Conservation (phyloP, 2,329 filamentous ascomycete species). For the Colletotrichum ledebouriae region DNA sequence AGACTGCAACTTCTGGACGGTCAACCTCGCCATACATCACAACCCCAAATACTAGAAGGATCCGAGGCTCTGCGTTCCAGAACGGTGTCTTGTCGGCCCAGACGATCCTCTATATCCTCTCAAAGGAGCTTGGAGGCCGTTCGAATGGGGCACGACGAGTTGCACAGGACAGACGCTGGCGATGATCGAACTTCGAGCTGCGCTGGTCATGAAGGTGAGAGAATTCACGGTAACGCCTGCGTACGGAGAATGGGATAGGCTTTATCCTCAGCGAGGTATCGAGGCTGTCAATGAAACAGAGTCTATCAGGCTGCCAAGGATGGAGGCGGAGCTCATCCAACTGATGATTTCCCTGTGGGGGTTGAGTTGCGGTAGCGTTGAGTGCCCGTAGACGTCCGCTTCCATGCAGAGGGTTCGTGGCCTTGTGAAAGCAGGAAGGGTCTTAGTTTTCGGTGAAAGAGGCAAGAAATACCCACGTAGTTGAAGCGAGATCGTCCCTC, state of each 20-base stretch:
- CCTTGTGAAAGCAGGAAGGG: too few relatives aligned
- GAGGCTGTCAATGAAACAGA: conserved; percentile 42
- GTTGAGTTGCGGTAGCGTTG: too few relatives aligned
- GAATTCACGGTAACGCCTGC: conserved; percentile 55
- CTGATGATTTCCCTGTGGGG: too few relatives aligned
- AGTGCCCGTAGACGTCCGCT: too few relatives aligned
- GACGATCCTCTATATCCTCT: conserved; percentile 35
- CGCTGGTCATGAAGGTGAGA: conserved; percentile 60
- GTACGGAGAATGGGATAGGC: conserved; percentile 27
- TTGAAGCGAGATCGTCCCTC: too few relatives aligned
- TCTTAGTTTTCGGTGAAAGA: too few relatives aligned
- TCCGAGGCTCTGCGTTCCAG: conserved; percentile 58
- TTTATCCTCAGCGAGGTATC: conserved; percentile 40
- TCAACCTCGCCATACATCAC: conserved; percentile 54
- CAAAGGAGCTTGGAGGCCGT: conserved; percentile 63
- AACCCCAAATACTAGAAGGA: conserved; percentile 58
- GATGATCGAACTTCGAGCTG: conserved; percentile 61
- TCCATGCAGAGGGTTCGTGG: too few relatives aligned
- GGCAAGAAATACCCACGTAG: too few relatives aligned
- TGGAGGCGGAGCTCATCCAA: too few relatives aligned
- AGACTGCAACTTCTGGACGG: conserved; percentile 58
- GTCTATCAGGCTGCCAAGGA: too few relatives aligned
- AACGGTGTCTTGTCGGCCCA: conserved; percentile 55
- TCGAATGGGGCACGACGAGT: conserved; percentile 63
- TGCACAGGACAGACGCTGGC: conserved; percentile 61